Percentiles rank a stretch among this genome's conserved stretches.
These are phyloP conservation scores for Vaucheria bursata DNA, from an alignment of 352 stramenopile genomes.

Conservation along the genomic window DNA sequence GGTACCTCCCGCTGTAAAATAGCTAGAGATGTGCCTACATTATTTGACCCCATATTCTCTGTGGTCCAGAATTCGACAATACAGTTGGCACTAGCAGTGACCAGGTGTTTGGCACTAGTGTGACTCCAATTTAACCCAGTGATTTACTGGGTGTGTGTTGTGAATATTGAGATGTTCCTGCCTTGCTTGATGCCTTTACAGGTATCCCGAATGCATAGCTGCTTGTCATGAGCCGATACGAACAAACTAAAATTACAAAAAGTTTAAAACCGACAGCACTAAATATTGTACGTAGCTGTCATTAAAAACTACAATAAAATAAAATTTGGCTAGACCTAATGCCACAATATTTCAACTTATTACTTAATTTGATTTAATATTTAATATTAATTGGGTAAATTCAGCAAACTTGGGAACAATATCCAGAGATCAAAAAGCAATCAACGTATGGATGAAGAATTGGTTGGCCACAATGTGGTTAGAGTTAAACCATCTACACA, in stretches of 20 bases:
- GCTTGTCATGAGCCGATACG: constrained; percentile 8
- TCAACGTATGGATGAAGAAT: too few relatives aligned
- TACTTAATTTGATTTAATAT: too few relatives aligned
- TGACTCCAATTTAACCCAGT: constrained; percentile 15
- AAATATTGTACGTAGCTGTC: too few relatives aligned
- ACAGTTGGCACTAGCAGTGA: constrained; percentile 8
- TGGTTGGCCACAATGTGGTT: too few relatives aligned
- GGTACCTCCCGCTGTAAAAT: constrained; percentile 9
- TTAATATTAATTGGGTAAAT: too few relatives aligned
- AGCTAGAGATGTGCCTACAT: background rate
- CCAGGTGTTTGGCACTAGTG: background rate
- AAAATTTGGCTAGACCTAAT: too few relatives aligned
- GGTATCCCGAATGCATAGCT: constrained; percentile 13
- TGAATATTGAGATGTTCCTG: background rate
- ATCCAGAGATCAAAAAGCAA: too few relatives aligned
- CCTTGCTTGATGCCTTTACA: background rate
- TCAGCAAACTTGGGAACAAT: too few relatives aligned
- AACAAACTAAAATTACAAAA: constrained; percentile 14
- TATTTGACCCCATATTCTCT: background rate
- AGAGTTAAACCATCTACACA: too few relatives aligned
- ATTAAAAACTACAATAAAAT: too few relatives aligned
- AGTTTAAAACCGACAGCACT: too few relatives aligned
- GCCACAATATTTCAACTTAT: too few relatives aligned
- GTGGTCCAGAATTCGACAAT: constrained; percentile 12
- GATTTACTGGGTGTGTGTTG: constrained; percentile 2